phyloP scores from a whole-genome alignment of 2,329 filamentous ascomycete genomes.

The Zalaria obscura region DNA sequence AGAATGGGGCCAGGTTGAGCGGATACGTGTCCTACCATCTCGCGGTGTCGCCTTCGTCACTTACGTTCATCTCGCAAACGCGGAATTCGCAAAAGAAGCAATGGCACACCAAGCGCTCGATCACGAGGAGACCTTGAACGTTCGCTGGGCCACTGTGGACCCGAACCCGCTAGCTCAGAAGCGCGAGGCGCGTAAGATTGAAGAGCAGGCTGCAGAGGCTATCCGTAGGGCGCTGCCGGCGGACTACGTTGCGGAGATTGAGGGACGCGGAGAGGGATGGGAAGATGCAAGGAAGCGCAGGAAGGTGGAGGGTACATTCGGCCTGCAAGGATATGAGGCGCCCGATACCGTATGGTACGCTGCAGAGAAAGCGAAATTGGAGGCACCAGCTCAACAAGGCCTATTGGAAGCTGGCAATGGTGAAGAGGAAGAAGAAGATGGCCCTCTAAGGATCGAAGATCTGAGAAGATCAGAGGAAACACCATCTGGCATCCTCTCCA shows the following conservation, averaged over 20 bases:
- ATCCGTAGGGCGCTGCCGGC: conserved; percentile 76
- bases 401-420: conserved; percentile 45
- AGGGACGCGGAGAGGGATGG: conserved; percentile 46
- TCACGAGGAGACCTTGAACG: conserved; percentile 83
- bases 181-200: conserved; percentile 72
- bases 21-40: conserved; percentile 71
- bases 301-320: conserved; percentile 80
- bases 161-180: conserved; percentile 93
- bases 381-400: conserved; percentile 48
- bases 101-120: conserved; percentile 93
- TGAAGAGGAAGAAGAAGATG: conserved; percentile 22
- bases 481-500: conserved; percentile 60
- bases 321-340: conserved; percentile 80
- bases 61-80: conserved; percentile 79
- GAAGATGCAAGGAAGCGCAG: conserved; percentile 67
- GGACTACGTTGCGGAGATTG: conserved; percentile 84
- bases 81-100: conserved; percentile 67
- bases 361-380: conserved; percentile 53
- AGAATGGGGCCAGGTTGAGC: conserved; percentile 90
- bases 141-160: conserved; percentile 92
- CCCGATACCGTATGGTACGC: conserved; percentile 91
- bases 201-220: conserved; percentile 93
- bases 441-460: conserved; percentile 29
- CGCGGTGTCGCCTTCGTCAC: conserved; percentile 92
- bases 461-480: conserved; percentile 25